Base-by-base conservation (phyloP, 2,329 filamentous ascomycete genomes). In the Emericellopsis atlantica region DNA sequence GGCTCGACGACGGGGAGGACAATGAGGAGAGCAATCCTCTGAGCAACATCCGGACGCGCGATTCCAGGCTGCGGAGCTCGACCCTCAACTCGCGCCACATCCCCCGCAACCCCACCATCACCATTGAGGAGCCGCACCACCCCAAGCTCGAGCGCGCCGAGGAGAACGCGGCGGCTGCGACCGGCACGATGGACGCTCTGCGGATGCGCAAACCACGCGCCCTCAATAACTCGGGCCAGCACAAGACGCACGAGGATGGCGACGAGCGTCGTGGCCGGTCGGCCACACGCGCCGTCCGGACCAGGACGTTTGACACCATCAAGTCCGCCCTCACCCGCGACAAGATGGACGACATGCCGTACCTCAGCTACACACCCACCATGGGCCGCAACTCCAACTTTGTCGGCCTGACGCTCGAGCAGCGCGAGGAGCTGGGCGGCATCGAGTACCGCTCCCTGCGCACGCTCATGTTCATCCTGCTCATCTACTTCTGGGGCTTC, bases 361-460 rank as follows among this genome's bases (percentile, higher is more conserved):
- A 98, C 58, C 73, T 98, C 40, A 95, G 87, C 58, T 96, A 87
- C 75, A 81, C 89, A 44, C 87, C 92, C 2, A 98, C 92, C 0
- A 75, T 95, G 41, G 90, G 84, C 21, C 79, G 92, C 46, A 98
- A 98, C 58, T 96, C 90, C 10, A 82, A 85, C 32, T 98, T 96
- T 54, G 73, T 92, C 11, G 86, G 89, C 49, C 61, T 98, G 48
- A 85, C 83, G 0, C 83, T 94, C 49, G 87, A 92, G 47, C 88
- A 98, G 60, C 77, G 92, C 48, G 89, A 98, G 55, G 92, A 98
- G 59, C 66, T 98, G 3, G 92, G 92, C 10, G 92, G 92, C 16
- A 95, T 98, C 47, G 92, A 98, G 58, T 98, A 98, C 54, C 81
- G 92, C 6, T 85, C 90, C 0, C 59, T 98, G 45, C 93, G 95